Conservation (phyloP, 805 yeast genomes). For the Saturnispora silvae region DNA sequence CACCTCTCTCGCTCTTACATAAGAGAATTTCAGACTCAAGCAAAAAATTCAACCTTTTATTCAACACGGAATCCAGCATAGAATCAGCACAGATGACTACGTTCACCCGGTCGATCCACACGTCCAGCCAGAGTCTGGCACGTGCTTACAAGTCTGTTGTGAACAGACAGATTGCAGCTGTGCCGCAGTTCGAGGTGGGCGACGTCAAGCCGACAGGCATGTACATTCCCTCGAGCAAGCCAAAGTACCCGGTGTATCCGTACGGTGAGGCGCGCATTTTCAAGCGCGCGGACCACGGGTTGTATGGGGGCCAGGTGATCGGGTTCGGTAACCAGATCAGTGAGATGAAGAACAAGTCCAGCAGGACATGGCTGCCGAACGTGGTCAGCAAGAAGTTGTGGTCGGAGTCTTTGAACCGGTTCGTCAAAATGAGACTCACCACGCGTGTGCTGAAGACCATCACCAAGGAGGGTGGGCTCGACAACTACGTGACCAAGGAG, state of each 20-base stretch:
- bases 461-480: slow-evolving; percentile 91
- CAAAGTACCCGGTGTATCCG: slow-evolving; percentile 53
- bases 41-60: no score
- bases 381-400: slow-evolving; percentile 65
- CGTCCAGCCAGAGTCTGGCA: slow-evolving; percentile 11
- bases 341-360: slow-evolving; percentile 61
- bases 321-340: slow-evolving; percentile 70
- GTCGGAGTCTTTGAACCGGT: slow-evolving; percentile 65
- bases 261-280: slow-evolving; percentile 70
- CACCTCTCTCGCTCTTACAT: no score
- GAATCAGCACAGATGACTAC: no score
- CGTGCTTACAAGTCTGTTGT: slow-evolving; percentile 33
- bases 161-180: slow-evolving; percentile 34
- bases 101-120: background rate
- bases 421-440: slow-evolving; percentile 51
- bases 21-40: no score
- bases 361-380: slow-evolving; percentile 74
- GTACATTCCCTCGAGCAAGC: slow-evolving; percentile 33
- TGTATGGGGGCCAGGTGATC: slow-evolving; percentile 81
- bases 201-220: slow-evolving; percentile 35
- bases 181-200: slow-evolving; percentile 40
- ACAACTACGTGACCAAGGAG: slow-evolving; percentile 76
- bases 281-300: slow-evolving; percentile 79
- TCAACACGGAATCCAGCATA: no score
- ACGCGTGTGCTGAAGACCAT: slow-evolving; percentile 79